A percentile compares a stretch with the other conserved stretches of the same genome.
These are phyloP conservation scores for Bassia scoparia DNA, from an alignment of 148 eudicot genomes.

Conservation along the genomic window DNA sequence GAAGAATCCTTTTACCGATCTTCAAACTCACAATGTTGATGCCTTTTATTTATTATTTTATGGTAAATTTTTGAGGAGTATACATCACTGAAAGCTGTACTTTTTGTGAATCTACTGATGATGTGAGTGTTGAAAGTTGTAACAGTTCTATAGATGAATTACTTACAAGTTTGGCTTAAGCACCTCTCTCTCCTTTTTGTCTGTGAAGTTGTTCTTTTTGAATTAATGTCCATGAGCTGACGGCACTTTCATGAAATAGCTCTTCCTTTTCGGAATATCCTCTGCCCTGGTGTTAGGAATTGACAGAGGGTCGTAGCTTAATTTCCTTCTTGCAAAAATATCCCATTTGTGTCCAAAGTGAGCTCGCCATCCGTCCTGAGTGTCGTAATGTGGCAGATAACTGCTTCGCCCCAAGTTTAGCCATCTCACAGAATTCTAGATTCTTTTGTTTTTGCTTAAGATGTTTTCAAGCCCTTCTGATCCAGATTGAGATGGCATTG, in stretches of 20 bases:
- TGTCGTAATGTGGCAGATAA: constrained; percentile 74
- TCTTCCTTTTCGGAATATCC: constrained; percentile 58
- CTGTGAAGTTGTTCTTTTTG: constrained; percentile 7
- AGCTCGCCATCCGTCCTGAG: constrained; percentile 59
- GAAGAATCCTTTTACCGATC: background rate
- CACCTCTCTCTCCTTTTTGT: constrained; percentile 12
- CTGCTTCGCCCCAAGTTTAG: constrained; percentile 62
- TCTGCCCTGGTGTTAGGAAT: constrained; percentile 85
- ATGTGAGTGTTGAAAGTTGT: constrained; percentile 4
- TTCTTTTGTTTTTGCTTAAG: constrained; percentile 47
- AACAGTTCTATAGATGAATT: constrained; percentile 11
- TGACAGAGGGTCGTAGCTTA: constrained; percentile 65
- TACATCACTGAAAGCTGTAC: background rate
- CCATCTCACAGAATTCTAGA: constrained; percentile 54
- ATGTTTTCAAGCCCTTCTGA: constrained; percentile 54
- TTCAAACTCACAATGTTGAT: too few species aligned
- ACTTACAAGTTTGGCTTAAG: constrained; percentile 25
- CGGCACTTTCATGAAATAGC: constrained; percentile 30
- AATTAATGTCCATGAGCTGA: constrained; percentile 3
- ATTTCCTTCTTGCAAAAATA: constrained; percentile 50
- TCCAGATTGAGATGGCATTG: constrained; percentile 48
- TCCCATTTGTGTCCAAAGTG: constrained; percentile 80
- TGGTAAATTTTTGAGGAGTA: background rate
- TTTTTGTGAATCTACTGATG: background rate
- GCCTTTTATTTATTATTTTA: too few species aligned